These are phyloP conservation scores for Ricinus communis DNA, from an alignment of 345 rosid genomes.

Conservation along the genomic window DNA sequence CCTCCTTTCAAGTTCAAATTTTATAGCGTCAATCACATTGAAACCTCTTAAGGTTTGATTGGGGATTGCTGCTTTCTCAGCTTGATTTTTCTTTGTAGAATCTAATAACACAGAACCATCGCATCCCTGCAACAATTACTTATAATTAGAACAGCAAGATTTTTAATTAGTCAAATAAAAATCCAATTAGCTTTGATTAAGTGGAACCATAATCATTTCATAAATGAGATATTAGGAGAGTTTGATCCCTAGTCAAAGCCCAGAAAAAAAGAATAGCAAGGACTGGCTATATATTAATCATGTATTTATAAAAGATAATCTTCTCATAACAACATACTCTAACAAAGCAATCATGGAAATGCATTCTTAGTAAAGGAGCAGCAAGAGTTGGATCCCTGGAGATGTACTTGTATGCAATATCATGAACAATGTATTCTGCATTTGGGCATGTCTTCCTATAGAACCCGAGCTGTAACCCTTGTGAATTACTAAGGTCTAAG, in stretches of 20 bases:
- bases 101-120: constrained; percentile 53
- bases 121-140: constrained; percentile 41
- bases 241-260: too few species aligned
- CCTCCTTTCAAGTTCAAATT: constrained; percentile 32
- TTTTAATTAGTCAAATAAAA: too few species aligned
- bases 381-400: constrained; percentile 45
- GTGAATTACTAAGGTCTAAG: constrained; percentile 18
- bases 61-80: constrained; percentile 45
- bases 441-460: constrained; percentile 42
- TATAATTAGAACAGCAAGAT: too few species aligned
- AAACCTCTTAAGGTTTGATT: constrained; percentile 46
- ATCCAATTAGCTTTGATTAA: too few species aligned
- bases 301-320: too few species aligned
- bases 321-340: constrained; percentile 39
- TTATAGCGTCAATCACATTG: constrained; percentile 48
- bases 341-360: constrained; percentile 59
- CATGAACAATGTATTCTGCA: constrained; percentile 33
- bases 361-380: constrained; percentile 47
- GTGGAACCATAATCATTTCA: too few species aligned
- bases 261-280: too few species aligned
- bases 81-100: constrained; percentile 38
- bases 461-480: constrained; percentile 35
- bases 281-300: too few species aligned
- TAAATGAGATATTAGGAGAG: too few species aligned
- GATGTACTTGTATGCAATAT: constrained; percentile 27